A percentile compares a stretch with the other conserved stretches of the same genome.
These are phyloP conservation scores for Eucalyptus regnans DNA, from an alignment of 345 rosid species.

Conservation along the genomic window DNA sequence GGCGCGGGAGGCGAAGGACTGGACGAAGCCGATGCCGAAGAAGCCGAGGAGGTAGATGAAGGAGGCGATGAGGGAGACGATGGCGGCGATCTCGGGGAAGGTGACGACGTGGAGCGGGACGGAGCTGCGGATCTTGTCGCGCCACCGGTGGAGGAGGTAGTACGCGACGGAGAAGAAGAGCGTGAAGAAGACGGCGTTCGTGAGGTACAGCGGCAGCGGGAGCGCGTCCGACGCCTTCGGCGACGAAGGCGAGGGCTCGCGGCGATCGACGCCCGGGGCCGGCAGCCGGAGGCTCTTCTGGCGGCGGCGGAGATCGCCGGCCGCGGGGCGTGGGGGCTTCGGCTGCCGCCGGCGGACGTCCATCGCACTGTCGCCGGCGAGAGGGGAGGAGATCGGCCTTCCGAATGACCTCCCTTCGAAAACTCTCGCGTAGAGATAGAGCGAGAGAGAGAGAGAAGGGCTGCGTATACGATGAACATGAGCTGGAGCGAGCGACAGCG, in stretches of 20 bases:
- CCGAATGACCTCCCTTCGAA: not conserved
- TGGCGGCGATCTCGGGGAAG: slow-evolving; percentile 59
- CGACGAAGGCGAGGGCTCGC: not conserved
- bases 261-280: not conserved
- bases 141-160: slow-evolving; percentile 82
- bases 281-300: not conserved
- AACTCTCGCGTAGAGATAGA: not conserved
- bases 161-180: slow-evolving; percentile 89
- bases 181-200: slow-evolving; percentile 75
- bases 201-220: slow-evolving; percentile 66
- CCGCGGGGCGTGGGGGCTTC: not conserved
- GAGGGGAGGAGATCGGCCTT: not conserved
- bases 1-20: slow-evolving; percentile 60
- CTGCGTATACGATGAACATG: not conserved
- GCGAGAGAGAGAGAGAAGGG: too few relatives aligned
- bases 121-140: slow-evolving; percentile 83
- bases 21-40: slow-evolving; percentile 86
- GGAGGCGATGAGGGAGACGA: slow-evolving; percentile 65
- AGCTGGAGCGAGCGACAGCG: not conserved
- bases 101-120: slow-evolving; percentile 83
- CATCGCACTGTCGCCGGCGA: slow-evolving; percentile 13
- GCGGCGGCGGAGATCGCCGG: not conserved
- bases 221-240: slow-evolving; percentile 77
- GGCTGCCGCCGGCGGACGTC: slow-evolving; percentile 40
- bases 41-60: slow-evolving; percentile 76